Conservation (phyloP, 768 basidiomycete species). For the Ramaria rubella region DNA sequence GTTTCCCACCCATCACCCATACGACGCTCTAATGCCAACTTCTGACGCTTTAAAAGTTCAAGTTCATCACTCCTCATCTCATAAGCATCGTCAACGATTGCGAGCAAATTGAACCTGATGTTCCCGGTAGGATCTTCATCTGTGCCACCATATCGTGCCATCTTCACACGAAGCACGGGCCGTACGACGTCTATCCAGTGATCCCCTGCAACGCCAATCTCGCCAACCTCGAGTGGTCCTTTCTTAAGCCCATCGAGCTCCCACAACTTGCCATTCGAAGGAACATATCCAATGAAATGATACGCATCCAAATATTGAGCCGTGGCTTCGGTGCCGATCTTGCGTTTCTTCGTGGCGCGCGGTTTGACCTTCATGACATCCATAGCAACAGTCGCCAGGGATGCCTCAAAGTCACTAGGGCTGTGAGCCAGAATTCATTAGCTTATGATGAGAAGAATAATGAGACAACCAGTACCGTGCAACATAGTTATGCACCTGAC, state of each 20-base stretch:
- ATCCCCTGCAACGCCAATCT: conserved; percentile 29
- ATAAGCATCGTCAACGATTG: conserved; percentile 49
- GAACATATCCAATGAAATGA: conserved; percentile 63
- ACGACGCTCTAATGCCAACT: conserved; percentile 37
- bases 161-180: conserved; percentile 53
- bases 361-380: conserved; percentile 39
- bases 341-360: conserved; percentile 29
- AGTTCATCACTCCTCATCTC: conserved; percentile 43
- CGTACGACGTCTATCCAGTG: conserved; percentile 57
- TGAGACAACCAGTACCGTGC: conserved; percentile 37
- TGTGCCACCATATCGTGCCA: conserved; percentile 49
- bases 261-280: conserved; percentile 59
- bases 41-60: conserved; percentile 47
- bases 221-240: conserved; percentile 58
- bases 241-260: conserved; percentile 60
- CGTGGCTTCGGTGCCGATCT: not conserved
- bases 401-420: conserved; percentile 52
- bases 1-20: conserved; percentile 37
- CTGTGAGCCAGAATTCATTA: conserved; percentile 24
- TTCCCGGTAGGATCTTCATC: conserved; percentile 32
- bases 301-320: conserved; percentile 37
- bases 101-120: conserved; percentile 56
- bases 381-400: conserved; percentile 39
- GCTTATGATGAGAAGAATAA: not conserved
- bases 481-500: conserved; percentile 51